Evolutionary conservation across 495 filamentous ascomycete species (phyloP).

Genomic region (Aspergillus panamensis): DNA sequence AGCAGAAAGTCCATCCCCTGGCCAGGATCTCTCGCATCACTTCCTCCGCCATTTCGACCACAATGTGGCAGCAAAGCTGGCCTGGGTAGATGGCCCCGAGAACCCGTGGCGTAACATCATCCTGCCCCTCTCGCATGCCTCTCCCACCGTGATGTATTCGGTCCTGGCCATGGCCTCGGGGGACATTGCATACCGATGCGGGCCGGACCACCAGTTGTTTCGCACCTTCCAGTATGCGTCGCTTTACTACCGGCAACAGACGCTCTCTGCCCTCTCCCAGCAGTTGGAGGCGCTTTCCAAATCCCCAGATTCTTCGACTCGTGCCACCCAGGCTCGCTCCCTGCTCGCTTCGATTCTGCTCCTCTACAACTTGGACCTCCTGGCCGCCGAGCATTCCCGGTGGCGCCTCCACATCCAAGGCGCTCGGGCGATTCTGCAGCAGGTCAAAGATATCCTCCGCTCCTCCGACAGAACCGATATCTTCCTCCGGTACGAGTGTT

Average conservation of each 20-base stretch:
- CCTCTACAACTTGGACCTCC: slow-evolving; percentile 25
- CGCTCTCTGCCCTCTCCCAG: slow-evolving; percentile 14
- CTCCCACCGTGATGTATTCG: slow-evolving; percentile 26
- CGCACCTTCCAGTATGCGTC: slow-evolving; percentile 17
- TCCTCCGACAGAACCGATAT: slow-evolving; percentile 11
- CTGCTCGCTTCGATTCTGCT: slow-evolving; percentile 20
- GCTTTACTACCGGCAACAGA: slow-evolving; percentile 18
- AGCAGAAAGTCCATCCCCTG: no score
- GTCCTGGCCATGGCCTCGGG: slow-evolving; percentile 28
- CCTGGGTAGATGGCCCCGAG: slow-evolving; percentile 25
- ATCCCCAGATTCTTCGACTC: neutral
- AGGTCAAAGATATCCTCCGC: slow-evolving; percentile 10
- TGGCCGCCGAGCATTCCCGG: slow-evolving; percentile 15
- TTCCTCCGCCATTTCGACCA: slow-evolving; percentile 26
- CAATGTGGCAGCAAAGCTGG: slow-evolving; percentile 21
- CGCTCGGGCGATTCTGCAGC: slow-evolving; percentile 20
- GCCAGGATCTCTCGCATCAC: neutral
- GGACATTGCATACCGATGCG: slow-evolving; percentile 23
- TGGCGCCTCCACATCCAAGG: slow-evolving; percentile 27
- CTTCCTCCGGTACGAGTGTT: slow-evolving; percentile 28
- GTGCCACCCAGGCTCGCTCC: slow-evolving; percentile 2
- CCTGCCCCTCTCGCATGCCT: slow-evolving; percentile 23
- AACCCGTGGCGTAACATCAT: slow-evolving; percentile 30
- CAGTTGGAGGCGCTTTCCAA: slow-evolving; percentile 16
- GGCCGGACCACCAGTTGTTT: slow-evolving; percentile 9